Evolutionary conservation across 371 early-diverging fungal genomes (phyloP), one percentile per base, ranked within the genome.

Genomic region (Haplosporangium sp.): DNA sequence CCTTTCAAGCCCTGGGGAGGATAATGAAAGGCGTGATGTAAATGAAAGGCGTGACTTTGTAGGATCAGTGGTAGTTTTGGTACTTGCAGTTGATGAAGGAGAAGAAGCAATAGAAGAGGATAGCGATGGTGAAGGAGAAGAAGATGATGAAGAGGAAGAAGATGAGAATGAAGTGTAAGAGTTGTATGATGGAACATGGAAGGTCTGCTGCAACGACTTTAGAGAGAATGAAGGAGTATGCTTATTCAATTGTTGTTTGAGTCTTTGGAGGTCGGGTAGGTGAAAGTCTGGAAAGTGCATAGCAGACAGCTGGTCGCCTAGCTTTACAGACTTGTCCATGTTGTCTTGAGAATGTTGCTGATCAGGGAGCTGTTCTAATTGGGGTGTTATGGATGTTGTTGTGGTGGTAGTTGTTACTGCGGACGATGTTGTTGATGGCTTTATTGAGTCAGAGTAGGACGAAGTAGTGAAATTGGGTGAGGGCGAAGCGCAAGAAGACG

Each of bases 201-300:
- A 71, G 3, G 71, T 64, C 17, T 78, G 79, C 45, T 74, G 79
- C 13, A 78, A 60, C 6, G 79, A 78, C 20, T 78, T 78, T 48
- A 78, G 57, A 0, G 79, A 78, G 62, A 78, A 78, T 19, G 79
- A 74, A 7, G 78, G 74, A 3, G 79, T 74, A 37, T 74, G 79
- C 45, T 78, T 78, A 64, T 78, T 70, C 37, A 78, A 64, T 58
- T 78, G 79, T 45, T 74, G 74, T 34, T 78, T 78, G 19, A 78
- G 56, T 37, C 74, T 52, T 35, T 78, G 74, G 17, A 78, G 35
- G 45, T 78, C 79, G 4, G 79, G 79, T 7, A 78, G 69, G 40
- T 78, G 74, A 37, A 78, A 74, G 34, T 78, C 79, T 38, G 79
- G 79, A 34, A 78, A 60, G 6, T 78, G 79, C 20, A 78, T 53